A percentile compares a stretch with the other conserved stretches of the same genome.
phyloP scores from a whole-genome alignment of 148 eudicot species.

The Silene uniflora region DNA sequence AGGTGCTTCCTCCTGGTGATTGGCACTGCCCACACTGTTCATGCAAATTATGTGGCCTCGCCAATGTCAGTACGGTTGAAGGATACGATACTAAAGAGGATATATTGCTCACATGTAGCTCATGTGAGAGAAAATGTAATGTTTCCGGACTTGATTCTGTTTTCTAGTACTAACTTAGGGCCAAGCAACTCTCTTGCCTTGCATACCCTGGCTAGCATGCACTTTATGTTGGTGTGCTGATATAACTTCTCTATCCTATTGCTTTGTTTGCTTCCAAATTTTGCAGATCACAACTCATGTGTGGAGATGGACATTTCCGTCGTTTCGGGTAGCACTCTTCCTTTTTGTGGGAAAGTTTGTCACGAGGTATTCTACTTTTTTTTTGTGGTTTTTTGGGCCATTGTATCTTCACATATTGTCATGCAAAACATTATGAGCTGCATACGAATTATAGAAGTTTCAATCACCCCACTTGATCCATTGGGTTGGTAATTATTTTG shows the following conservation, averaged over 20 bases:
- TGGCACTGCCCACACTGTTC: conserved; percentile 97
- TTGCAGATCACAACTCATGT: conserved; percentile 77
- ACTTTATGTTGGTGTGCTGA: not conserved
- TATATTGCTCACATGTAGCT: conserved; percentile 46
- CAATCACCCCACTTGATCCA: not conserved
- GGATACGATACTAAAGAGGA: conserved; percentile 30
- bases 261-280: conserved; percentile 9
- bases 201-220: not conserved
- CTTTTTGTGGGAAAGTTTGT: conserved; percentile 75
- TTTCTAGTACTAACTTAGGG: not conserved
- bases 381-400: not conserved
- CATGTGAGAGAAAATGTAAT: conserved; percentile 87
- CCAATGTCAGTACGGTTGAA: conserved; percentile 31
- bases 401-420: not conserved
- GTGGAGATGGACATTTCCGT: conserved; percentile 34
- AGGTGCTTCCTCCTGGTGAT: conserved; percentile 95
- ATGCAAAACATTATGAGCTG: conserved; percentile 12
- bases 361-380: conserved; percentile 55
- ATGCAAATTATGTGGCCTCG: conserved; percentile 75
- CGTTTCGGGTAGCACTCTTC: conserved; percentile 27
- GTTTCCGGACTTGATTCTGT: not conserved
- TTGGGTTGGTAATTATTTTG: not conserved
- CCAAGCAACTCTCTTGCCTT: not conserved
- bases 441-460: not conserved
- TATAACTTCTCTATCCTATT: conserved; percentile 14